Percentiles rank a stretch among this genome's conserved stretches.
These are phyloP conservation scores for Paratinospora sagittata DNA, from an alignment of 164 flowering plant genomes.

Conservation along the genomic window DNA sequence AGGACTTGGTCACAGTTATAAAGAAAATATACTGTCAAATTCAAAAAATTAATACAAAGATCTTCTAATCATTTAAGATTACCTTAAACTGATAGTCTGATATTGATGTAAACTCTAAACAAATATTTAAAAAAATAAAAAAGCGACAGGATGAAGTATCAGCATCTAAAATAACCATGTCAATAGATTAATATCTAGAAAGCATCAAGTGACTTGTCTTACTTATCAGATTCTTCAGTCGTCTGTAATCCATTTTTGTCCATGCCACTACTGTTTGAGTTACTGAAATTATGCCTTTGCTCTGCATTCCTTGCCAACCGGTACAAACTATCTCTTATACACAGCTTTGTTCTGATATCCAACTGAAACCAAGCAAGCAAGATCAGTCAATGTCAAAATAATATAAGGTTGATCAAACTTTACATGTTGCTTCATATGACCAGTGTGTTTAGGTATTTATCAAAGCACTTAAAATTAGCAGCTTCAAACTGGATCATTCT, in stretches of 20 bases:
- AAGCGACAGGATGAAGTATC: neutral
- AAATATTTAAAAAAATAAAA: neutral
- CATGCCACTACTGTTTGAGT: slow-evolving; percentile 16
- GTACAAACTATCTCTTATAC: slow-evolving; percentile 83
- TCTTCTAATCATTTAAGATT: no score
- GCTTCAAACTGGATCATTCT: neutral
- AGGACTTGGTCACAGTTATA: no score
- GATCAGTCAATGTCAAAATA: slow-evolving; percentile 10
- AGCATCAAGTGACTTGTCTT: slow-evolving; percentile 11
- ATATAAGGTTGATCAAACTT: neutral
- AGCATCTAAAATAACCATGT: neutral
- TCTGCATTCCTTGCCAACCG: slow-evolving; percentile 88
- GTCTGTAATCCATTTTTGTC: slow-evolving; percentile 28
- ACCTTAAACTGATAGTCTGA: neutral
- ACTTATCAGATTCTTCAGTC: slow-evolving; percentile 48
- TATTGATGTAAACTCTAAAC: neutral
- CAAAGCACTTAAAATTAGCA: neutral
- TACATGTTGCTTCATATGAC: neutral
- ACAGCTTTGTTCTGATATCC: slow-evolving; percentile 72
- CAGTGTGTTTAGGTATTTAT: neutral
- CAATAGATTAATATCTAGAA: neutral
- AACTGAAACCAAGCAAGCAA: slow-evolving; percentile 42
- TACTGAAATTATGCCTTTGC: slow-evolving; percentile 51
- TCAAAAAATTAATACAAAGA: no score
- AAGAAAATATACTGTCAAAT: no score